Base-by-base conservation (phyloP, 768 basidiomycete species). In the Leucocoprinus birnbaumii region DNA sequence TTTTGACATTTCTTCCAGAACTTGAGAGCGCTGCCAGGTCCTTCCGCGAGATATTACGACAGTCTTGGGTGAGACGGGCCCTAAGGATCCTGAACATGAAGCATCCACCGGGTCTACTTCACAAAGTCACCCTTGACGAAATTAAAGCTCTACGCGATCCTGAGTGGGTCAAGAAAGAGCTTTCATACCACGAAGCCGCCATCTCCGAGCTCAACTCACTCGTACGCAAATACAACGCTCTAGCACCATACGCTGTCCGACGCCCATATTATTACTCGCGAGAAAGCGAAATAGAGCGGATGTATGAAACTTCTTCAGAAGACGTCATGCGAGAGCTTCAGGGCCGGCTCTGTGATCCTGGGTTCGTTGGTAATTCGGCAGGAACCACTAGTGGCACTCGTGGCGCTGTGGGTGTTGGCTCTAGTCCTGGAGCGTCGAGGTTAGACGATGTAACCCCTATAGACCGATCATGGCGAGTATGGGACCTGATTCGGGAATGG, bases 191-290 rank as follows among this genome's bases (percentile, higher is more conserved):
- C 61, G 78, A 84, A 31, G 73, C 80, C 2, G 86, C 86, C 11
- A 63, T 94, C 35, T 76, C 74, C 26, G 86, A 93, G 60, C 69
- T 93, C 38, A 93, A 94, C 67, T 74, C 82, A 2, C 74, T 87
- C 4, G 85, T 93, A 24, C 77, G 90, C 47, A 84, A 86, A 70
- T 89, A 91, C 70, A 94, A 94, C 64, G 85, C 80, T 6, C 66
- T 88, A 42, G 92, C 91, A 11, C 91, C 90, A 1, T 89, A 88
- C 62, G 74, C 83, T 3, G 91, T 88, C n/a, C 78, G 91, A 18
- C 72, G 87, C 45, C 72, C 81, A 3, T 49, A 55, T 41, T 82
- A 85, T 56, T 77, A 88, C 56, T 68, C 73, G 21, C 77, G 80
- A 21, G 73, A 74, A 8, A 69, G 65, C 18, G 91, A 93, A 71